Percentiles rank a stretch among this genome's conserved stretches.
phyloP scores from a whole-genome alignment of 768 basidiomycete genomes.

The Boletus fagicola region DNA sequence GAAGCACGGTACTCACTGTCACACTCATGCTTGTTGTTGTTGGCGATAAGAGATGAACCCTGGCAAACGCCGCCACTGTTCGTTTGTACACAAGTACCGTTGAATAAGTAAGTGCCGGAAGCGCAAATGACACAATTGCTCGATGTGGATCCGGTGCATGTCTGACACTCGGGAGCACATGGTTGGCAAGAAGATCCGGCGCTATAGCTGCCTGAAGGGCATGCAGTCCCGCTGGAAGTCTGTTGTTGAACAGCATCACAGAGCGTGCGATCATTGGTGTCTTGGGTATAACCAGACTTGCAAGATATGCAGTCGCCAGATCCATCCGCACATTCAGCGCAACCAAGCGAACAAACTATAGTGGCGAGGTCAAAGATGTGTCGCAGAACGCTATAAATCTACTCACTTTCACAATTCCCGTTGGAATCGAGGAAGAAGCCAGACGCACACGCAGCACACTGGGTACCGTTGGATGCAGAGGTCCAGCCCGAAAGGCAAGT shows the following conservation, averaged over 20 bases:
- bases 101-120: slow-evolving; percentile 56
- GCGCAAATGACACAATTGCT: slow-evolving; percentile 73
- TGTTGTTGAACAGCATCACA: slow-evolving; percentile 56
- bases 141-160: slow-evolving; percentile 67
- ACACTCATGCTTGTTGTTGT: slow-evolving; percentile 81
- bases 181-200: slow-evolving; percentile 50
- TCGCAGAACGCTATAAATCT: neutral
- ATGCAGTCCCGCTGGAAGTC: slow-evolving; percentile 51
- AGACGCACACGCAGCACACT: slow-evolving; percentile 68
- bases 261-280: slow-evolving; percentile 61
- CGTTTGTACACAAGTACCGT: slow-evolving; percentile 68
- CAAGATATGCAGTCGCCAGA: slow-evolving; percentile 74
- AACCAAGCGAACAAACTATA: slow-evolving; percentile 73
- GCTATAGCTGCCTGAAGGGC: slow-evolving; percentile 67
- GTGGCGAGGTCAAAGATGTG: slow-evolving; percentile 2
- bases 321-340: slow-evolving; percentile 62
- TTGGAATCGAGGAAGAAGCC: slow-evolving; percentile 73
- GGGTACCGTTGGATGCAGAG: slow-evolving; percentile 65
- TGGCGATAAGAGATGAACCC: slow-evolving; percentile 67
- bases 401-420: slow-evolving; percentile 71
- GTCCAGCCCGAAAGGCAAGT: slow-evolving; percentile 78
- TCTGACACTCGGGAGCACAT: slow-evolving; percentile 67
- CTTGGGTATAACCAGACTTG: slow-evolving; percentile 64
- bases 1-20: slow-evolving; percentile 50
- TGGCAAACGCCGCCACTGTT: slow-evolving; percentile 71